phyloP scores from a whole-genome alignment of 2,329 filamentous ascomycete species.

The Myriosclerotinia scirpicola region DNA sequence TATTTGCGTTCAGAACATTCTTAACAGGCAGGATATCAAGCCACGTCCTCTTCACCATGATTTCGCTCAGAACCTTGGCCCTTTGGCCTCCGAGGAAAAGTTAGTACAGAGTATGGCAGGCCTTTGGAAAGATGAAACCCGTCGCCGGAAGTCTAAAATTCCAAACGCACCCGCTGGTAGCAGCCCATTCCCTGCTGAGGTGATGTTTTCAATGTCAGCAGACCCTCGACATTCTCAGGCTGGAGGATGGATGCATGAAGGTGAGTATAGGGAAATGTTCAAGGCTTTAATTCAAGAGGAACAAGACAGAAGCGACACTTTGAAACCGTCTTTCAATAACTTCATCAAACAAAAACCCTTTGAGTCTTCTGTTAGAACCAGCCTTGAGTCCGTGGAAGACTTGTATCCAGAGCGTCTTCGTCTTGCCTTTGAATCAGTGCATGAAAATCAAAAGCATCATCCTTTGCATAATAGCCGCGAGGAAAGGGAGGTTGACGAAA shows the following conservation, averaged over 20 bases:
- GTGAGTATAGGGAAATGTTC: constrained; percentile 72
- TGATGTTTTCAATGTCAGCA: constrained; percentile 84
- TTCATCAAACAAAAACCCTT: constrained; percentile 59
- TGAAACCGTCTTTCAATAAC: constrained; percentile 58
- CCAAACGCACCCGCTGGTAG: constrained; percentile 61
- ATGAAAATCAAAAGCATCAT: constrained; percentile 23
- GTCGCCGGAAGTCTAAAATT: constrained; percentile 72
- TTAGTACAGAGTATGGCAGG: constrained; percentile 92
- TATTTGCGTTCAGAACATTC: constrained; percentile 81
- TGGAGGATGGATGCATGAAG: constrained; percentile 92
- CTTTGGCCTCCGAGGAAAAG: constrained; percentile 68
- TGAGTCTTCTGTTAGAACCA: constrained; percentile 67
- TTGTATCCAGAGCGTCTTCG: constrained; percentile 70
- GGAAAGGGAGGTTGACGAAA: constrained; percentile 60
- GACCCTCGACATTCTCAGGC: constrained; percentile 69
- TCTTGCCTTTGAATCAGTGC: constrained; percentile 46
- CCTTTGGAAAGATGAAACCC: constrained; percentile 87
- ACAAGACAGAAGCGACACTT: constrained; percentile 48
- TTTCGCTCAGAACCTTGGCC: constrained; percentile 71
- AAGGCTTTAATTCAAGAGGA: constrained; percentile 64
- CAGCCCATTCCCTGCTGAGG: constrained; percentile 78
- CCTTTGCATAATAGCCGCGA: constrained; percentile 25
- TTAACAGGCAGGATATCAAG: constrained; percentile 75
- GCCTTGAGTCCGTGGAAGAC: constrained; percentile 81
- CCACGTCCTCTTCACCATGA: constrained; percentile 82